These are phyloP conservation scores for Setaria italica DNA, from an alignment of 202 grass and related monocot genomes.

Conservation along the genomic window DNA sequence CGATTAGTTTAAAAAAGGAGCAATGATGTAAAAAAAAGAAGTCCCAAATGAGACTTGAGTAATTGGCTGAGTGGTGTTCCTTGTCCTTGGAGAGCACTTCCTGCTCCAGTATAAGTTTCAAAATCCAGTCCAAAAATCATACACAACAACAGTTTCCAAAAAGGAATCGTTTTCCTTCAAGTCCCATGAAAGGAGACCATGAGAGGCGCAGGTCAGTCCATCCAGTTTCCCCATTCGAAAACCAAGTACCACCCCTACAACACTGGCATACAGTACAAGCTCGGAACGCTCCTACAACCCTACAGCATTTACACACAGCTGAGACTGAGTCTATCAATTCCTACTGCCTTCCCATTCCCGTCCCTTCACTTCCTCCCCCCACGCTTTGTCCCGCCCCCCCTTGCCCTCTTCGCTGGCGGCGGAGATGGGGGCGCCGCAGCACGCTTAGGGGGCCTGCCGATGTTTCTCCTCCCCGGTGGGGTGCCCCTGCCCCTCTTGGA, in stretches of 20 bases:
- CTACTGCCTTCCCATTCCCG: slow-evolving; percentile 33
- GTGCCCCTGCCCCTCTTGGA: slow-evolving; percentile 52
- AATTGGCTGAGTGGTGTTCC: not conserved
- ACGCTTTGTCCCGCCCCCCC: slow-evolving; percentile 62
- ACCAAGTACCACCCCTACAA: slow-evolving; percentile 34
- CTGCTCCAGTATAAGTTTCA: not conserved
- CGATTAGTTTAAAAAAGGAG: no score
- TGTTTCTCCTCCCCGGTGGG: slow-evolving; percentile 53
- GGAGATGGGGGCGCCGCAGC: slow-evolving; percentile 40
- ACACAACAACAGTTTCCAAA: slow-evolving; percentile 21
- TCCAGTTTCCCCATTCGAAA: slow-evolving; percentile 21
- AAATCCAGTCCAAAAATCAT: slow-evolving; percentile 8
- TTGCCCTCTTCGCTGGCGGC: slow-evolving; percentile 65
- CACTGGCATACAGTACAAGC: slow-evolving; percentile 30
- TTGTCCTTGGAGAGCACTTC: not conserved
- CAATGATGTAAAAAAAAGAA: no score
- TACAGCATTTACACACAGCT: slow-evolving; percentile 55
- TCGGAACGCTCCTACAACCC: slow-evolving; percentile 34
- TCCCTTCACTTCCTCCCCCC: slow-evolving; percentile 54
- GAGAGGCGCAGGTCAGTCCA: slow-evolving; percentile 38
- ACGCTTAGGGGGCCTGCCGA: slow-evolving; percentile 77
- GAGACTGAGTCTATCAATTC: slow-evolving; percentile 25
- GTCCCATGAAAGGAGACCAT: not conserved
- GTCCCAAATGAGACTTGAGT: not conserved
- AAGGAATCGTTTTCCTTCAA: slow-evolving; percentile 27